Evolutionary conservation across 2,329 filamentous ascomycete species (phyloP), one percentile per base, ranked within the genome.

Genomic region (Dryadomyces quercus-mongolicae): DNA sequence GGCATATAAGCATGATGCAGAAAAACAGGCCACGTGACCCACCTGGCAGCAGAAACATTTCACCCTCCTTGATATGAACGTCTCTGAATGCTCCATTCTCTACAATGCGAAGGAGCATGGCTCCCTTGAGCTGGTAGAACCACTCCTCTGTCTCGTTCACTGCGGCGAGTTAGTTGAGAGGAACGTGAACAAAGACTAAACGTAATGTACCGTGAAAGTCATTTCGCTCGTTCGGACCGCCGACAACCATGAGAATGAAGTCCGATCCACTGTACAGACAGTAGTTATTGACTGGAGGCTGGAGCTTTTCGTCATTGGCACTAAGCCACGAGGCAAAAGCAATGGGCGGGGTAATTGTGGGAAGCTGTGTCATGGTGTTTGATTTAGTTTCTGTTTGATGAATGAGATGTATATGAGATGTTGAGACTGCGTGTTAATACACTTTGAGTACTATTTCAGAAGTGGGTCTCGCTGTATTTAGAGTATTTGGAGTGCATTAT

Each of bases 41-140:
- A 22, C 43, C 43, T 7, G 43, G 43, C 18, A 45, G 20, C 22
- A 52, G 25, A 21, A 52, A 52, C 50, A 52, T 52, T 18, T 52
- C 50, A 22, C 50, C 50, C 22, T 52, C 40, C 42, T 45, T 2
- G 42, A 52, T 45, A 40, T 52, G 50, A 16, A 52, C 42, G 22
- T 52, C 50, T 5, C 25, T 21, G 22, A 52, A 52, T 1, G 15
- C 42, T 9, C 42, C 50, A 13, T 52, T 20, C 25, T 46, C 42
- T 8, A 45, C 50, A n/a, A 52, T 52, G 40, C 50, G 50, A 8
- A 52, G 50, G 9, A 52, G 50, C 50, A 52, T 52, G 42, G 42
- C 42, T 10, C 50, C 40, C 21, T 52, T 52, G 50, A 45, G 40
- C 42, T 52, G 50, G 42, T 52, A 52, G 42, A 52, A 46, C 42